A percentile compares a stretch with the other conserved stretches of the same genome.
Conservation (phyloP, 2,329 filamentous ascomycete genomes). For the Lasiodiplodia sp. region DNA sequence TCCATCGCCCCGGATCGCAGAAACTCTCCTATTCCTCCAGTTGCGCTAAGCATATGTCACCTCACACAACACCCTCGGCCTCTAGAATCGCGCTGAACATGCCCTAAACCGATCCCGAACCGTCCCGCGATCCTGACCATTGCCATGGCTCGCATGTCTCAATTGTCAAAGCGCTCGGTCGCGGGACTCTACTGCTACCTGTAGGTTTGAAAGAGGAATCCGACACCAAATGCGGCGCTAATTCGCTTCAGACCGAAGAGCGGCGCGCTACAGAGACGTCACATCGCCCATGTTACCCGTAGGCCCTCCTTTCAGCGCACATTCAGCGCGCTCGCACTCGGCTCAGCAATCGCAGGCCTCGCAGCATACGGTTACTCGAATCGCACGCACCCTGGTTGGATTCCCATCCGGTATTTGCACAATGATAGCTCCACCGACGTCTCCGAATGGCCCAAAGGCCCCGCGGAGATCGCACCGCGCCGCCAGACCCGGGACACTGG, state of each 20-base stretch:
- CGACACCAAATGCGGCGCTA: background rate
- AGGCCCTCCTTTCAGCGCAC: slow-evolving; percentile 19
- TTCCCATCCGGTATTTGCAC: slow-evolving; percentile 1
- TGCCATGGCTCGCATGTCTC: slow-evolving; percentile 22
- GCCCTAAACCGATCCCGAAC: slow-evolving; percentile 17
- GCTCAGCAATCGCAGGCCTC: slow-evolving; percentile 23
- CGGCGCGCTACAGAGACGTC: background rate
- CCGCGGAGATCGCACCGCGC: slow-evolving; percentile 1
- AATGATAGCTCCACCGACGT: slow-evolving; percentile 18
- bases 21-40: background rate
- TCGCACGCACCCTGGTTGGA: background rate
- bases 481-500: background rate
- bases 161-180: slow-evolving; percentile 20
- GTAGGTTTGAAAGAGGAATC: background rate
- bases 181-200: slow-evolving; percentile 11
- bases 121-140: slow-evolving; percentile 19
- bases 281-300: background rate
- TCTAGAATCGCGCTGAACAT: slow-evolving; percentile 8
- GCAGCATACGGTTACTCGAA: slow-evolving; percentile 4
- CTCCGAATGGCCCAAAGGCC: slow-evolving; percentile 9
- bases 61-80: background rate
- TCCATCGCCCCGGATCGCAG: background rate
- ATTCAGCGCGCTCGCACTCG: slow-evolving; percentile 14
- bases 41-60: background rate
- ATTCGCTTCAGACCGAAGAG: slow-evolving; percentile 13